Base-by-base conservation (phyloP, 2,329 filamentous ascomycete genomes). In the Beauveria sp. region DNA sequence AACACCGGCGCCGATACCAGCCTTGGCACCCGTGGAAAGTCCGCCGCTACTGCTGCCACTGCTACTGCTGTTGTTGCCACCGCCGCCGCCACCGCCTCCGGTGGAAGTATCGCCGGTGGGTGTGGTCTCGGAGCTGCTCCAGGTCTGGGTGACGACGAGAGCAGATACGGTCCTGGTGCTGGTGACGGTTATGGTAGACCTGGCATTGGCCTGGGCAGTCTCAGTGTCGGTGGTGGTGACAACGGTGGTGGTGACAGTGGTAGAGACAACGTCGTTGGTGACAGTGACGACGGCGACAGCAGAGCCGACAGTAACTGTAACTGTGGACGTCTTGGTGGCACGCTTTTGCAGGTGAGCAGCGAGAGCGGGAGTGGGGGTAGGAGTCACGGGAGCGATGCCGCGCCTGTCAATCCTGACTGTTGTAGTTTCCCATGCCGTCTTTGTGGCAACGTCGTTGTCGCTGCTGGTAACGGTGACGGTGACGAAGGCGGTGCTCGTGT, bases 11-110 rank as follows among this genome's bases (percentile, higher is more conserved):
- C 76, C 76, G 43, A 78, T 78, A 59, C 76, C 76, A 48, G 73
- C 74, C 72, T 78, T 77, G 63, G 75, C 76, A 30, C 75, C 76
- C 7, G 71, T 75, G 1, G 73, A 74, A 10, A 78, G 70, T 5
- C 75, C 73, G 10, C 66, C 64, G 63, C 62, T 64, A 43, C 18
- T 57, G 20, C 34, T 24, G 7, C 20, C 16, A 14, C 37, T 58
- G 37, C 61, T 50, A 41, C 58, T 44, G 61, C 50, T 60, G 60
- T 63, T 62, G 61, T 20, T 63, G 62, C 55, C 64, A 51, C 52
- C 47, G 26, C 46, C 43, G 61, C 48, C 60, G 61, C 63, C 62
- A 61, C 55, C 63, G 52, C 53, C 46, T 34, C 46, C 46, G 1
- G 54, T 59, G n/a, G 30, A 54, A n/a, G 55, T 7, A 14, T 41